phyloP scores from a whole-genome alignment of 495 filamentous ascomycete species.

The Pyrenula massariospora region DNA sequence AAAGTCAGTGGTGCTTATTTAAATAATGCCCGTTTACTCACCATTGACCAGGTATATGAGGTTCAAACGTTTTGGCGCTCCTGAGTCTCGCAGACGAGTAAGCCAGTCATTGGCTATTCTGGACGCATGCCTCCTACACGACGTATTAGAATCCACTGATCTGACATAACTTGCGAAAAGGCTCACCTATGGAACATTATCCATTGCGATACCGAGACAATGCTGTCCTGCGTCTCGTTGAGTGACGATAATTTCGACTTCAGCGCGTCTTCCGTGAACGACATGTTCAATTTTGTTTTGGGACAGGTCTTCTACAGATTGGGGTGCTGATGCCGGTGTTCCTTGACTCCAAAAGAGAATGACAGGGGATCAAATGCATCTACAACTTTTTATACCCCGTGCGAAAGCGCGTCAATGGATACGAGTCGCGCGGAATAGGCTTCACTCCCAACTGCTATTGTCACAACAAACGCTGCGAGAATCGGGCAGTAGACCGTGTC shows the following conservation, averaged over 20 bases:
- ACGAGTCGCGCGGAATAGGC: too few species aligned
- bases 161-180: conserved; percentile 5
- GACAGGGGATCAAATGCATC: not conserved
- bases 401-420: too few species aligned
- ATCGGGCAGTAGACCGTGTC: too few species aligned
- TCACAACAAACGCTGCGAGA: too few species aligned
- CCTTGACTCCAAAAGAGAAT: not conserved
- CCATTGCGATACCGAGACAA: conserved; percentile 94
- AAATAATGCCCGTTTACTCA: too few species aligned
- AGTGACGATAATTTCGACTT: conserved; percentile 86
- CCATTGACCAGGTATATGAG: conserved; percentile 94
- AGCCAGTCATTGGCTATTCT: conserved; percentile 83
- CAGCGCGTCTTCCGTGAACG: conserved; percentile 88
- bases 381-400: too few species aligned
- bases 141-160: conserved; percentile 4
- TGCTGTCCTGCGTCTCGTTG: conserved; percentile 93
- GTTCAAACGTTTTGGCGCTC: conserved; percentile 72
- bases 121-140: conserved; percentile 70
- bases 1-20: conserved; percentile 12
- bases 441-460: too few species aligned
- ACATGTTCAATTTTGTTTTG: conserved; percentile 40
- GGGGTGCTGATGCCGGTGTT: not conserved
- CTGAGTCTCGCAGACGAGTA: conserved; percentile 73
- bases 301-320: not conserved
- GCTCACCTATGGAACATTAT: conserved; percentile 94